Evolutionary conservation across 2,329 filamentous ascomycete species (phyloP).

Genomic region (Fusarium sp.): DNA sequence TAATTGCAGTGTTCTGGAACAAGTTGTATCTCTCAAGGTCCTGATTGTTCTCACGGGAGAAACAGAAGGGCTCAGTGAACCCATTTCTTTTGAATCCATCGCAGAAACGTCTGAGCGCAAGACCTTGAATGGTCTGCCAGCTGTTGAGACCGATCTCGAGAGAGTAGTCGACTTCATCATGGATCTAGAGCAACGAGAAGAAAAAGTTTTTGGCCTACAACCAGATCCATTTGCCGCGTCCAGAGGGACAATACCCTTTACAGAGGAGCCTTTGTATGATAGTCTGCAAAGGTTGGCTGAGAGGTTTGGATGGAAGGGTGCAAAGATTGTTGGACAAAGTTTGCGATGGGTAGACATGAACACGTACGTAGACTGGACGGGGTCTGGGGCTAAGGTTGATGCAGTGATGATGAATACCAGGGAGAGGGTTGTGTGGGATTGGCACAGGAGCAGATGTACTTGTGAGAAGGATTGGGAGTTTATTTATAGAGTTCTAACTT

Average conservation of each 20-base stretch:
- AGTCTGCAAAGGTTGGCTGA: accelerated
- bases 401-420: not conserved
- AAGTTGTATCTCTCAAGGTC: not conserved
- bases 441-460: not conserved
- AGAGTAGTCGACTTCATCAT: not conserved
- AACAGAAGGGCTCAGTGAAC: constrained; percentile 2
- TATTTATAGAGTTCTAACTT: no score
- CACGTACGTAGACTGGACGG: not conserved
- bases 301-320: not conserved
- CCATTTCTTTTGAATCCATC: constrained; percentile 4
- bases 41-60: constrained; percentile 6
- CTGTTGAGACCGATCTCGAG: not conserved
- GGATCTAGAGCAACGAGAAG: not conserved
- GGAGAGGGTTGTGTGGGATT: not conserved
- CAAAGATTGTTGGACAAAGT: not conserved
- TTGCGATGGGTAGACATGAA: not conserved
- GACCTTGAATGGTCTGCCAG: not conserved
- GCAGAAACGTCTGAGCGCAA: not conserved
- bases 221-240: not conserved
- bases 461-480: not conserved
- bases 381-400: not conserved
- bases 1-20: not conserved
- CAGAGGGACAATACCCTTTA: not conserved
- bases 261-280: not conserved
- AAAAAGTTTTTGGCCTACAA: not conserved